These are phyloP conservation scores for Crucihimalaya himalaica DNA, from an alignment of 345 rosid genomes.

Conservation along the genomic window DNA sequence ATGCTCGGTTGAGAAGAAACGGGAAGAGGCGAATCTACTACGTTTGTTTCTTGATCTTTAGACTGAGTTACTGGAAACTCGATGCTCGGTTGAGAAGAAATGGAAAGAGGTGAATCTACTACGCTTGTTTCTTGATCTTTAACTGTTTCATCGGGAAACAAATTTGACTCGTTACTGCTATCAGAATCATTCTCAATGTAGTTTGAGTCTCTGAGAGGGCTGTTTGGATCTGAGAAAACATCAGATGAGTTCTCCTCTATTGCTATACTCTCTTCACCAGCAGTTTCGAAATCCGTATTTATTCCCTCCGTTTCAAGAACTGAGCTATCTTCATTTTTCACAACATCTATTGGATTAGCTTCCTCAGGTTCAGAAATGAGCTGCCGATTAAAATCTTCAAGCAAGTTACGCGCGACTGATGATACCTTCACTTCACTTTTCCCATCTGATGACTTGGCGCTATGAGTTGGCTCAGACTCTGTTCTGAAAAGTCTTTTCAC, in stretches of 20 bases:
- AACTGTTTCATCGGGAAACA: conserved; percentile 50
- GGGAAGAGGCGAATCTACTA: conserved; percentile 54
- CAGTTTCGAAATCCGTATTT: conserved; percentile 33
- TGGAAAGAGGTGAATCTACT: conserved; percentile 54
- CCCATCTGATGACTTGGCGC: conserved; percentile 30
- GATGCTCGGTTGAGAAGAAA: conserved; percentile 53
- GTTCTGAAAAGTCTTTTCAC: conserved; percentile 63
- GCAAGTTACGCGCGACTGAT: conserved; percentile 62
- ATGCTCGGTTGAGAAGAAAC: conserved; percentile 53
- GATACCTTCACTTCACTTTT: conserved; percentile 44
- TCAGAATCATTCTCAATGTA: conserved; percentile 63
- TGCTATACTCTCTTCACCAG: conserved; percentile 52
- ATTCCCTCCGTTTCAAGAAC: conserved; percentile 35
- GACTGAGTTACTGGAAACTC: conserved; percentile 38
- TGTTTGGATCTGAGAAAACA: conserved; percentile 53
- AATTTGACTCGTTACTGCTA: conserved; percentile 64
- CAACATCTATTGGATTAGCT: conserved; percentile 15
- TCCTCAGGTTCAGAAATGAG: conserved; percentile 51
- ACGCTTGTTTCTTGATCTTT: conserved; percentile 39
- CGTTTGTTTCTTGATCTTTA: conserved; percentile 35
- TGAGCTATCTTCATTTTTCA: conserved; percentile 22
- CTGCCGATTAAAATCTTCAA: conserved; percentile 69
- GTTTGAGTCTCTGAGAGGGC: conserved; percentile 53
- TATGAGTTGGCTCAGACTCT: conserved; percentile 69
- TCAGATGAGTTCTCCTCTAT: conserved; percentile 61